Evolutionary conservation across 352 stramenopile species (phyloP).

Genomic region (Globisporangium canariense): DNA sequence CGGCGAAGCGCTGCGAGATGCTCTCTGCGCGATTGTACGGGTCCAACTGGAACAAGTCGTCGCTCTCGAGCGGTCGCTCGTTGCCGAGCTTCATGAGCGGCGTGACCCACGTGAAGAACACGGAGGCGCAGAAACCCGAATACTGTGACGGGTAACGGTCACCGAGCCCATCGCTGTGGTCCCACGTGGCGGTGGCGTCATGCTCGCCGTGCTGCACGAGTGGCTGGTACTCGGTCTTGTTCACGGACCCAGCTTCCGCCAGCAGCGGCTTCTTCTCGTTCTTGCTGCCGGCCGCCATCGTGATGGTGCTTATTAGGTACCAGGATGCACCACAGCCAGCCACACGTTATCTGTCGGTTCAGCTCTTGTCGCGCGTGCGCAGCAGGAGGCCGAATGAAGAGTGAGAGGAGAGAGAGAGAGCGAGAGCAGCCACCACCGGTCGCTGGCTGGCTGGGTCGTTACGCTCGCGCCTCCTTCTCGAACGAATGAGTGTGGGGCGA

Average conservation of each 20-base stretch:
- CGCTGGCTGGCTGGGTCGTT: neutral
- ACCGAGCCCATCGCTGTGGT: conserved; percentile 27
- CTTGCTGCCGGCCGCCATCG: conserved; percentile 3
- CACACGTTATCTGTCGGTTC: neutral
- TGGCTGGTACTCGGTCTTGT: conserved; percentile 15
- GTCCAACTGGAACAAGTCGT: conserved; percentile 71
- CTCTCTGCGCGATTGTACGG: conserved; percentile 39
- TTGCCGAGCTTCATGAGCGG: conserved; percentile 74
- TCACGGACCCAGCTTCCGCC: conserved; percentile 2
- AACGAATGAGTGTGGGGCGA: neutral
- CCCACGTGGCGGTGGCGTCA: neutral
- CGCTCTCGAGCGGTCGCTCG: conserved; percentile 53
- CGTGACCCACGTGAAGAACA: conserved; percentile 79
- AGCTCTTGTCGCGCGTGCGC: neutral
- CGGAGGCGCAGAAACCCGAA: conserved; percentile 40
- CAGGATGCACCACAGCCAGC: neutral
- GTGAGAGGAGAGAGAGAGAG: neutral
- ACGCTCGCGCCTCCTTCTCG: neutral
- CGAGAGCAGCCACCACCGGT: neutral
- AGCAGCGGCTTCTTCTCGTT: conserved; percentile 26
- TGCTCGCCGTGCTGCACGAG: conserved; percentile 18
- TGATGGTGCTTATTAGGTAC: neutral
- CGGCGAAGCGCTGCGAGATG: conserved; percentile 37
- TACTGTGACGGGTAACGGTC: conserved; percentile 56
- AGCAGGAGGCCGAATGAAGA: conserved; percentile 1